phyloP scores from a whole-genome alignment of 306 rosid species.

The Cucumis melo region DNA sequence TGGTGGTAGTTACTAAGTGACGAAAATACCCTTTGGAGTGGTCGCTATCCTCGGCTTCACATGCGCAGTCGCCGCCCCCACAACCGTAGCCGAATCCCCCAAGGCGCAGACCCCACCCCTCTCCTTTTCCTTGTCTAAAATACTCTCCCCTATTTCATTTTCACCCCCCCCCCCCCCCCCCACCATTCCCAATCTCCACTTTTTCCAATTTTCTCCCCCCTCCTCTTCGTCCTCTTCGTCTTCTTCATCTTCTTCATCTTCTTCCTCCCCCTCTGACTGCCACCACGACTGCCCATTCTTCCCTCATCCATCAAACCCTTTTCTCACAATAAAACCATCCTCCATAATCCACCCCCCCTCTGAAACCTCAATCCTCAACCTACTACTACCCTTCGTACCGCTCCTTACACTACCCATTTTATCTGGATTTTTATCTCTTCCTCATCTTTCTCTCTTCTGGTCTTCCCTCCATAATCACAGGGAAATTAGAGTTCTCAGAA shows the following conservation, averaged over 20 bases:
- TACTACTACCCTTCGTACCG: background rate
- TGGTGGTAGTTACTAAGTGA: background rate
- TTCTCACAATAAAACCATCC: background rate
- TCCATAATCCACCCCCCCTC: background rate
- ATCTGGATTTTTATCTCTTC: background rate
- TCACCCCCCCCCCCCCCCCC: background rate
- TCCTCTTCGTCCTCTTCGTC: background rate
- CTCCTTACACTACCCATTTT: background rate
- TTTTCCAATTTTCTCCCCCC: background rate
- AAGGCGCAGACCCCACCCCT: conserved; percentile 1
- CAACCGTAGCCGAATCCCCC: background rate
- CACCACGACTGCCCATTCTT: background rate
- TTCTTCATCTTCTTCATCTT: background rate
- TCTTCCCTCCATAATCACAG: background rate
- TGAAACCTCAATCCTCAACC: background rate
- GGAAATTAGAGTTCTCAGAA: background rate
- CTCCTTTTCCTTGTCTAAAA: background rate
- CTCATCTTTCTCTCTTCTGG: background rate
- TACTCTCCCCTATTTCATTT: background rate
- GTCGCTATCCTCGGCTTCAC: conserved; percentile 8
- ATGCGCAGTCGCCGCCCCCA: conserved; percentile 10
- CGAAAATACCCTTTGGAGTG: background rate
- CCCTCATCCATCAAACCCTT: background rate
- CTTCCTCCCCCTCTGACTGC: background rate
- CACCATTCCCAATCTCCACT: background rate